These are phyloP conservation scores for Arabidopsis arenosa DNA, from an alignment of 345 rosid genomes.

Conservation along the genomic window DNA sequence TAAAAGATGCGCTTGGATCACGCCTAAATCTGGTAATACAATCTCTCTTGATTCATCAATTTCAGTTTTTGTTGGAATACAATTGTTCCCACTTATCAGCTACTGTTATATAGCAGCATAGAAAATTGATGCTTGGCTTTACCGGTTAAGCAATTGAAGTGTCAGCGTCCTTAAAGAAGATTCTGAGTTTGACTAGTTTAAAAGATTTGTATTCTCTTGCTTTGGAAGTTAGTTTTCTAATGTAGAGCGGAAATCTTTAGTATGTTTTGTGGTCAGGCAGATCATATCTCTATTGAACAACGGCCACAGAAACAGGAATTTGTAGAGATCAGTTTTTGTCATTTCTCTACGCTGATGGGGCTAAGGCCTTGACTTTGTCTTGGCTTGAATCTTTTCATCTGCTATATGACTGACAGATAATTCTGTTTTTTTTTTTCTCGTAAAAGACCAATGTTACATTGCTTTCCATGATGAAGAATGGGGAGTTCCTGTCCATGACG, in stretches of 20 bases:
- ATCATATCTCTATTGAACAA: constrained; percentile 3
- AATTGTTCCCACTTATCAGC: background rate
- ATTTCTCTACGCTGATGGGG: constrained; percentile 10
- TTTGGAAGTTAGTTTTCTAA: constrained; percentile 22
- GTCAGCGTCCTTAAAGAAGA: background rate
- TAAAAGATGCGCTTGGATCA: constrained; percentile 84
- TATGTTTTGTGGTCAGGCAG: constrained; percentile 15
- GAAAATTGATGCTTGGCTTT: background rate
- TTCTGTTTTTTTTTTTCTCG: constrained; percentile 2
- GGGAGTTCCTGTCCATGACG: constrained; percentile 85
- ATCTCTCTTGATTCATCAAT: background rate
- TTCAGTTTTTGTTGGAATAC: background rate
- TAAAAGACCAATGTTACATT: constrained; percentile 63
- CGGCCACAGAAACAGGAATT: background rate
- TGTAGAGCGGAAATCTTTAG: constrained; percentile 1
- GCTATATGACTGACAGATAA: background rate
- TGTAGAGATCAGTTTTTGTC: constrained; percentile 11
- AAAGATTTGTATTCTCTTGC: background rate
- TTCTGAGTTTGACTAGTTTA: background rate
- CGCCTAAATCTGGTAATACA: constrained; percentile 68
- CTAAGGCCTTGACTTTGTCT: constrained; percentile 6
- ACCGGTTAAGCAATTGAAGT: constrained; percentile 3
- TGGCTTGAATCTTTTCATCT: constrained; percentile 14
- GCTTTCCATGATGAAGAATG: constrained; percentile 92
- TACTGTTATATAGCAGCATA: background rate